phyloP scores from a whole-genome alignment of 2,329 filamentous ascomycete species.

The Xylariales sp. region DNA sequence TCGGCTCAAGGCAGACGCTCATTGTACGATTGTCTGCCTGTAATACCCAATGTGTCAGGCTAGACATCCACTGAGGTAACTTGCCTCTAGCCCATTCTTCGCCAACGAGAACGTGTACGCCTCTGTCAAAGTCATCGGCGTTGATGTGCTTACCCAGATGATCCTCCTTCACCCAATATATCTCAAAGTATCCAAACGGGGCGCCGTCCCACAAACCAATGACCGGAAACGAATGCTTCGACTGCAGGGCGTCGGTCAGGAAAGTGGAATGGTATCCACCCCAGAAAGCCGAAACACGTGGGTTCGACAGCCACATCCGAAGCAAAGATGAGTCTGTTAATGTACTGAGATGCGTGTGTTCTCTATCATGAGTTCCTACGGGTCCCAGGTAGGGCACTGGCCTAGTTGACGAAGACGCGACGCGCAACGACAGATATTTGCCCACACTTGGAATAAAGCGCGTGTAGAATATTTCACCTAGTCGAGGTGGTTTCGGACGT shows the following conservation, averaged over 20 bases:
- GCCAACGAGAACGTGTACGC: conserved; percentile 82
- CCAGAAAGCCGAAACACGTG: conserved; percentile 84
- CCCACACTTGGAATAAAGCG: conserved; percentile 77
- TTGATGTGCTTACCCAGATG: conserved; percentile 64
- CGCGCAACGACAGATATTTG: conserved; percentile 84
- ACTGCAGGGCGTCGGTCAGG: conserved; percentile 59
- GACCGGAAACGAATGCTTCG: conserved; percentile 77
- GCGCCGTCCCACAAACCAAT: conserved; percentile 93
- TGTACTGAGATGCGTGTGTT: conserved; percentile 35
- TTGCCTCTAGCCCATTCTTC: conserved; percentile 86
- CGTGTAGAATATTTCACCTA: conserved; percentile 88
- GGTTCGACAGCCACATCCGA: conserved; percentile 82
- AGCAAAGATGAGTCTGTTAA: conserved; percentile 58
- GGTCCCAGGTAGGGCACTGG: conserved; percentile 63
- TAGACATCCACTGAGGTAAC: conserved; percentile 78
- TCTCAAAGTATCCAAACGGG: conserved; percentile 94
- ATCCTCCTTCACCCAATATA: conserved; percentile 98
- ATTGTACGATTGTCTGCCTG: conserved; percentile 75
- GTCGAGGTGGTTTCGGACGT: conserved; percentile 80
- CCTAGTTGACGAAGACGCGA: conserved; percentile 65
- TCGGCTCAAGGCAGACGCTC: conserved; percentile 79
- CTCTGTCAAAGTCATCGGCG: conserved; percentile 77
- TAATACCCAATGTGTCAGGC: conserved; percentile 83
- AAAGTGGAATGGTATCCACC: conserved; percentile 63
- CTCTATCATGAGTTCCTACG: conserved; percentile 34